Percentiles rank a stretch among this genome's conserved stretches.
Conservation (phyloP, 805 yeast genomes). For the Maudiozyma saulgeensis region DNA sequence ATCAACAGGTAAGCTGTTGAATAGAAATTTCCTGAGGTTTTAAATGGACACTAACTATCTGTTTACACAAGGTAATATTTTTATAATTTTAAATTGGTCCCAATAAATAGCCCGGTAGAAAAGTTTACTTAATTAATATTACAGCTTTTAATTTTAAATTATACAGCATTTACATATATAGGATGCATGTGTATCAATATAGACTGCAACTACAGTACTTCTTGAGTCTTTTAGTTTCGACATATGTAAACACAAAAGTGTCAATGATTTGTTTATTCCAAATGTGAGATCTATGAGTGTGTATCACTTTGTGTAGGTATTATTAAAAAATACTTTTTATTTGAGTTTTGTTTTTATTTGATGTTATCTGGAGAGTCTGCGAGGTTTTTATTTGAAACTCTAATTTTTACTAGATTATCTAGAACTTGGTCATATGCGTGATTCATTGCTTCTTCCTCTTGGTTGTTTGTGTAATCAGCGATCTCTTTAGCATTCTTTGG, state of each 20-base stretch:
- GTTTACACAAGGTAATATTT: too few species aligned
- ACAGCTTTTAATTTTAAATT: not conserved
- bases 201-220: too few species aligned
- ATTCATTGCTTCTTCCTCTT: slow-evolving; percentile 24
- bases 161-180: not conserved
- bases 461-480: slow-evolving; percentile 6
- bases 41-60: too few species aligned
- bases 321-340: not conserved
- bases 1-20: too few species aligned
- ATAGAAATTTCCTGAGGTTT: too few species aligned
- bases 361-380: not conserved
- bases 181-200: not conserved
- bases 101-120: too few species aligned
- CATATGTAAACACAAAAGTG: too few species aligned
- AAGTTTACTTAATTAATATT: too few species aligned
- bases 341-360: not conserved
- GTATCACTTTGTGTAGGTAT: not conserved
- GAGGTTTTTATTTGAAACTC: slow-evolving; percentile 9
- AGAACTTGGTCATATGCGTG: slow-evolving; percentile 35
- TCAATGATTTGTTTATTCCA: too few species aligned
- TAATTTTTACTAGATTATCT: slow-evolving; percentile 30
- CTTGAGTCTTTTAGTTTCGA: too few species aligned
- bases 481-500: slow-evolving; percentile 2
- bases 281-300: too few species aligned
- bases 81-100: too few species aligned